Evolutionary conservation across 805 yeast species (phyloP), one percentile per base, ranked within the genome.

Genomic region (Teunomyces tritomae): DNA sequence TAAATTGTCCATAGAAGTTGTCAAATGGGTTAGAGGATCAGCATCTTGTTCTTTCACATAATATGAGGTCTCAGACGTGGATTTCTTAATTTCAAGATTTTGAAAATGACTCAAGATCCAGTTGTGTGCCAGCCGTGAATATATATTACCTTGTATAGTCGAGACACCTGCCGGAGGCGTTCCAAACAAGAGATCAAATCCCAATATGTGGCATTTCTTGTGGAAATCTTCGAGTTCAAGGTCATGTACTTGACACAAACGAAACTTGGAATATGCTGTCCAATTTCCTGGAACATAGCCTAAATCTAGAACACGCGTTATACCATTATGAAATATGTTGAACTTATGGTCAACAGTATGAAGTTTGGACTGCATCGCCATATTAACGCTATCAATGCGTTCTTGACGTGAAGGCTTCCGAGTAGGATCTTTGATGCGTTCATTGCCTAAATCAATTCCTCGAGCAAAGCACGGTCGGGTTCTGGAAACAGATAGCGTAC

Each of bases 91-190:
- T 13, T 65, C 61, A 8, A 64, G 32, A 36, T 68, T 71, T 39
- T 58, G 60, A 47, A 68, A 67, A 50, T 62, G 66, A 8, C 59
- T 51, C 13, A 45, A 30, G 1, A 67, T 60, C 10, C 54, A 51
- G 3, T 52, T 37, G 9, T 65, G 71, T 5, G 69, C 48, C 36
- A 64, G 64, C 53, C 74, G 75, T 30, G 89, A 81, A 35, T 87
- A 71, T n/a, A 92, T 85, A 59, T 91, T 89, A 0, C 96, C 98
- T 61, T 94, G 98, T 45, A 91, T 76, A 0, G 91, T 70, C 7
- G 85, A 78, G 0, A 85, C 88, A 1, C 97, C 97, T 3, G 61
- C 58, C 0, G 97, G 96, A 0, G 97, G 97, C 13, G 77, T 74
- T 45, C 84, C 79, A 6, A 88, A 85, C 16, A 92, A 72, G 29